phyloP scores from a whole-genome alignment of 495 filamentous ascomycete genomes.

The Talaromyces stipitatus region DNA sequence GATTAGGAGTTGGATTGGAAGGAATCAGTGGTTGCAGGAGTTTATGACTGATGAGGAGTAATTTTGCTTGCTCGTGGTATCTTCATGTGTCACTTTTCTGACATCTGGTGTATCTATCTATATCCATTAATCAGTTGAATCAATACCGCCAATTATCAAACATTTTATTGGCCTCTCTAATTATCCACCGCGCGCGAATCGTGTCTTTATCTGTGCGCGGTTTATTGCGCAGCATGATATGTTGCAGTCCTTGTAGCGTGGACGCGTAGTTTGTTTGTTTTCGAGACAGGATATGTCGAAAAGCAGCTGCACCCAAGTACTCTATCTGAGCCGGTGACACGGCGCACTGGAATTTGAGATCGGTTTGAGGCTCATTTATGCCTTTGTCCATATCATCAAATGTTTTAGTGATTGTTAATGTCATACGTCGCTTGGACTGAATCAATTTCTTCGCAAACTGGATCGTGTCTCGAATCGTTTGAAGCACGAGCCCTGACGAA shows the following conservation, averaged over 20 bases:
- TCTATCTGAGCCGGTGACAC: conserved; percentile 58
- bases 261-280: conserved; percentile 61
- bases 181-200: conserved; percentile 22
- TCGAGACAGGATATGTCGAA: conserved; percentile 51
- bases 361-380: background rate
- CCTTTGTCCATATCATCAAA: background rate
- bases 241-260: conserved; percentile 56
- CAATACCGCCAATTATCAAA: conserved; percentile 38
- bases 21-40: conserved; percentile 33
- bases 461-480: conserved; percentile 58
- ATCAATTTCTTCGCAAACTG: conserved; percentile 59
- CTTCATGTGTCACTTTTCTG: background rate
- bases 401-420: conserved; percentile 28
- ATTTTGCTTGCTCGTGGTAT: background rate
- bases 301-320: conserved; percentile 63
- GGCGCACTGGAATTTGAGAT: conserved; percentile 41
- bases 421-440: conserved; percentile 42
- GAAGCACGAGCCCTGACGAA: conserved; percentile 45
- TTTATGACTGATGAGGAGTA: conserved; percentile 41
- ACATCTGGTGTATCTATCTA: background rate
- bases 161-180: conserved; percentile 22
- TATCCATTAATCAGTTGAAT: background rate
- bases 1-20: conserved; percentile 33
- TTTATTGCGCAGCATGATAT: conserved; percentile 24
- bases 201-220: conserved; percentile 21